These are phyloP conservation scores for Ceratobasidium sp. DNA, from an alignment of 1,284 basidiomycete species.

Conservation along the genomic window DNA sequence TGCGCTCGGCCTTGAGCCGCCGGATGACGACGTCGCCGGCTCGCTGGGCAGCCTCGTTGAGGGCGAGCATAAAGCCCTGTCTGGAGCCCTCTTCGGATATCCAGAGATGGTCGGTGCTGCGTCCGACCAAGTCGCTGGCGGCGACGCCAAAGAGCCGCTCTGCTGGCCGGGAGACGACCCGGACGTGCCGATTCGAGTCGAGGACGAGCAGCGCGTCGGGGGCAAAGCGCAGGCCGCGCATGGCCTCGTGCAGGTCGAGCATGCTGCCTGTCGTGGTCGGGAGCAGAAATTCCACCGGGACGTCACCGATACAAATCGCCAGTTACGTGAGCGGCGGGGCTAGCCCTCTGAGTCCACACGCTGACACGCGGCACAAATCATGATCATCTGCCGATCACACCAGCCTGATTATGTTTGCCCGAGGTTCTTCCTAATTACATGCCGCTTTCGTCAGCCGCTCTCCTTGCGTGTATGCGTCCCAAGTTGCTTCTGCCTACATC, in stretches of 20 bases:
- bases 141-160: slow-evolving; percentile 25
- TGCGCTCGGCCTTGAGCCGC: slow-evolving; percentile 3
- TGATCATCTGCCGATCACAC: not conserved
- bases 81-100: not conserved
- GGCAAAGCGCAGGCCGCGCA: slow-evolving; percentile 34
- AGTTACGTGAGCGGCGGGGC: not conserved
- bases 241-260: slow-evolving; percentile 36
- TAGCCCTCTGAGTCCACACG: too few species aligned
- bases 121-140: slow-evolving; percentile 15
- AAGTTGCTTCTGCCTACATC: too few species aligned
- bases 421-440: not conserved
- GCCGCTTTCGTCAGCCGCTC: not conserved
- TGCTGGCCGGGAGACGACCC: slow-evolving; percentile 13
- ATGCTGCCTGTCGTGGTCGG: not conserved
- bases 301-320: slow-evolving; percentile 13
- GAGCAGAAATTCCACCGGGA: not conserved
- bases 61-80: slow-evolving; percentile 22
- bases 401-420: not conserved
- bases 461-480: too few species aligned
- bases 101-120: slow-evolving; percentile 32
- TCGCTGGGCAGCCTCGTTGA: slow-evolving; percentile 33
- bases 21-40: slow-evolving; percentile 26
- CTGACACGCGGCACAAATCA: not conserved
- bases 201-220: slow-evolving; percentile 25
- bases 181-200: slow-evolving; percentile 30